Percentiles rank a stretch among this genome's conserved stretches.
Conservation (phyloP, 768 basidiomycete species). For the Psilocybe subaeruginosa region DNA sequence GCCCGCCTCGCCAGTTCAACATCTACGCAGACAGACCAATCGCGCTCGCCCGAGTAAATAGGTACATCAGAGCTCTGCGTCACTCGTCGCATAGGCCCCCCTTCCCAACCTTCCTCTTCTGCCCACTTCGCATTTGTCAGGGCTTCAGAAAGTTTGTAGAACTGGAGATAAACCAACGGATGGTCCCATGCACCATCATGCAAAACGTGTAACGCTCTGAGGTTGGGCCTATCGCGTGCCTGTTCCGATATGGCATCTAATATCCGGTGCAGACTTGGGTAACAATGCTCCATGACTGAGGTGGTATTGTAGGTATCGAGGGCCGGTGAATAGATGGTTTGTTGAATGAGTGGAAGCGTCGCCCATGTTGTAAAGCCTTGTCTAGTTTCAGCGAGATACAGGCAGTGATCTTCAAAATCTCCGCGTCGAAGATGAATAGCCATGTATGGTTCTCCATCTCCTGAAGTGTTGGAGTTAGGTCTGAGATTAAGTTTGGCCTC, state of each 20-base stretch:
- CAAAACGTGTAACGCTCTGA: constrained; percentile 43
- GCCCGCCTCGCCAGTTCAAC: constrained; percentile 47
- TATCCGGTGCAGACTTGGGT: constrained; percentile 42
- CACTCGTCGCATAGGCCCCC: constrained; percentile 43
- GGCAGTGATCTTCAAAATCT: constrained; percentile 49
- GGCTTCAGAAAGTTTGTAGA: constrained; percentile 40
- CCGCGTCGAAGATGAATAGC: constrained; percentile 51
- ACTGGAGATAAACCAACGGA: constrained; percentile 43
- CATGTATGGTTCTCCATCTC: constrained; percentile 41
- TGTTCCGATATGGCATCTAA: constrained; percentile 40
- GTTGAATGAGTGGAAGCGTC: constrained; percentile 40
- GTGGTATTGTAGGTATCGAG: constrained; percentile 37
- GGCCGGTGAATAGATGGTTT: constrained; percentile 35
- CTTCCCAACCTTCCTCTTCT: constrained; percentile 35
- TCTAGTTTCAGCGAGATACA: constrained; percentile 32
- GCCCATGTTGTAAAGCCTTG: constrained; percentile 52
- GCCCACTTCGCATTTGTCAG: constrained; percentile 39
- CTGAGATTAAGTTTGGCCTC: constrained; percentile 35
- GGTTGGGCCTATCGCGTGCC: constrained; percentile 35
- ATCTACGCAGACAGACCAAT: constrained; percentile 48
- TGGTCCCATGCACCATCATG: constrained; percentile 54
- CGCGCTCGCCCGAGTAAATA: constrained; percentile 39
- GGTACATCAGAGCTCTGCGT: constrained; percentile 44
- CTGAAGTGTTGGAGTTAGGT: constrained; percentile 19
- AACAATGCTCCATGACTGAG: constrained; percentile 47